Conservation (phyloP, 306 rosid species). For the Trichosanthes truncata region DNA sequence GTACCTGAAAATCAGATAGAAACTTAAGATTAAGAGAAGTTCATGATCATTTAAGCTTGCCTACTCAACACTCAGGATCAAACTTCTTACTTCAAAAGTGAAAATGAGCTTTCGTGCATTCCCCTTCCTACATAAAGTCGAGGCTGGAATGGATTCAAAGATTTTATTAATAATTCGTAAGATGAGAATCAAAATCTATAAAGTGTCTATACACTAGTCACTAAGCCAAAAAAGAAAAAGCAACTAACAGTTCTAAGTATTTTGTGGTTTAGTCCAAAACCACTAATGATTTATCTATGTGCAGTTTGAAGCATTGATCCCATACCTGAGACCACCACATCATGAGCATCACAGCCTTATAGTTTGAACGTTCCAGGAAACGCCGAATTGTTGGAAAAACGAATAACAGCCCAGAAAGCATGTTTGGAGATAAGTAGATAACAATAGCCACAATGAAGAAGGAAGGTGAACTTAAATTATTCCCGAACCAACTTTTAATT, state of each 20-base stretch:
- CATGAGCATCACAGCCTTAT: conserved; percentile 40
- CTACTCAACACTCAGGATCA: conserved; percentile 15
- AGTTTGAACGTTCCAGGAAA: conserved; percentile 62
- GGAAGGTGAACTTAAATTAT: conserved; percentile 75
- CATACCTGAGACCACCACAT: conserved; percentile 99
- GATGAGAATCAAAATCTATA: background rate
- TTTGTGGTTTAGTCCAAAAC: background rate
- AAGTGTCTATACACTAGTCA: background rate
- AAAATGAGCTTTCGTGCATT: conserved; percentile 85
- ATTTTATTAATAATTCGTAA: background rate
- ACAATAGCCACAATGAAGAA: conserved; percentile 76
- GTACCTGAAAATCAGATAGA: conserved; percentile 54
- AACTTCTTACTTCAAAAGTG: conserved; percentile 60
- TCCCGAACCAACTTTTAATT: conserved; percentile 82
- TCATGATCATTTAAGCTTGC: conserved; percentile 16
- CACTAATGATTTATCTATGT: background rate
- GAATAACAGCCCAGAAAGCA: conserved; percentile 65
- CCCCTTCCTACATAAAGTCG: conserved; percentile 98
- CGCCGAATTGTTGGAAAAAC: conserved; percentile 77
- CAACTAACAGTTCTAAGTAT: conserved; percentile 3
- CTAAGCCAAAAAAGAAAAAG: background rate
- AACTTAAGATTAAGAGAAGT: conserved; percentile 18
- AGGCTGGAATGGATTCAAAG: conserved; percentile 41
- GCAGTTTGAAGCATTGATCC: conserved; percentile 11
- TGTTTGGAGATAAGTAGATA: conserved; percentile 81